phyloP scores from a whole-genome alignment of 176 grass and related monocot species.

The Rhynchospora tenuis region DNA sequence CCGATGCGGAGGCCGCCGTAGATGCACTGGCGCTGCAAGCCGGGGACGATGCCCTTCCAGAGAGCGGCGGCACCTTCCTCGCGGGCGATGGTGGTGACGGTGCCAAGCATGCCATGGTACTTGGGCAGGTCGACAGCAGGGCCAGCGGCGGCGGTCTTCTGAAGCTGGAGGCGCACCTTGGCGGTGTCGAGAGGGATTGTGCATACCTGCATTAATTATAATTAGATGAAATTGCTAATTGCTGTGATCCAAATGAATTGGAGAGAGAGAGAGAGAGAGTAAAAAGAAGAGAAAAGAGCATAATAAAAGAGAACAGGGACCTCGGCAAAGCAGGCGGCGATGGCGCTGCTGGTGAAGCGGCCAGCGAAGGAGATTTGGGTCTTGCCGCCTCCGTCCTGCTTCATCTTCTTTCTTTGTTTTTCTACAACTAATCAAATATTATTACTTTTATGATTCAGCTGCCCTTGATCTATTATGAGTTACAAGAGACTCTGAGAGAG shows the following conservation, averaged over 20 bases:
- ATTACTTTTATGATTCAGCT: no score
- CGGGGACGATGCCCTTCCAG: conserved; percentile 88
- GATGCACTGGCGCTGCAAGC: conserved; percentile 85
- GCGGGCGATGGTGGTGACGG: conserved; percentile 68
- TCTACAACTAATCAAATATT: no score
- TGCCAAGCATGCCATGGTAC: conserved; percentile 79
- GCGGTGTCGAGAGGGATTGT: conserved; percentile 89
- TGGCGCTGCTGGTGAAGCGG: conserved; percentile 87
- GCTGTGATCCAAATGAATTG: background rate
- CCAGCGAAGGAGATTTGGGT: conserved; percentile 77
- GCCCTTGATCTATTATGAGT: no score
- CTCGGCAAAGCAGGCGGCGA: conserved; percentile 95
- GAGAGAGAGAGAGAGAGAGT: background rate
- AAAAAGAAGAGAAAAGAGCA: background rate
- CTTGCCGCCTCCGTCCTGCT: conserved; percentile 51
- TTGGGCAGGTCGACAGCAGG: conserved; percentile 30
- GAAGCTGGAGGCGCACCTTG: conserved; percentile 93
- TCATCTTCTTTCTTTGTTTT: background rate
- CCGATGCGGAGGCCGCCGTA: conserved; percentile 86
- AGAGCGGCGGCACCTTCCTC: conserved; percentile 73
- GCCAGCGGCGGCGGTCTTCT: conserved; percentile 40
- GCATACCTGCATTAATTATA: conserved; percentile 39
- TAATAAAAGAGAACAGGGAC: conserved; percentile 16
- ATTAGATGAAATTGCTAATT: background rate
- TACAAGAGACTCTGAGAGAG: no score